Percentiles rank a stretch among this genome's conserved stretches.
Evolutionary conservation across 352 stramenopile genomes (phyloP).

Genomic region (Pythium phragmiticola): DNA sequence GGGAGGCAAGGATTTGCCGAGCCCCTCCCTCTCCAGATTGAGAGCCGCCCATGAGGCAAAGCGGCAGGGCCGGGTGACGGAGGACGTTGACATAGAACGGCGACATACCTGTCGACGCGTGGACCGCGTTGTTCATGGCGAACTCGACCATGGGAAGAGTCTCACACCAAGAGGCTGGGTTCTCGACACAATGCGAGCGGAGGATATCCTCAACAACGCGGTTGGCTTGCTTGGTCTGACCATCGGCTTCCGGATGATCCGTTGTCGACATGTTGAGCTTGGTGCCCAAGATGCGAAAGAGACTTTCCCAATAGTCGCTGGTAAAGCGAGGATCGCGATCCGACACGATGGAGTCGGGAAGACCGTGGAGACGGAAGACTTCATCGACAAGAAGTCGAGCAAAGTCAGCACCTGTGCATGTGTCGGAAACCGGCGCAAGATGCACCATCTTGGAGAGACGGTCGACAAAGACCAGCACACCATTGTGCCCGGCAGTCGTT

Average conservation of each 20-base stretch:
- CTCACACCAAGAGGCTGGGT: neutral
- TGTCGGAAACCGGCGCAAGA: neutral
- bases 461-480: constrained; percentile 16
- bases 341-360: constrained; percentile 3
- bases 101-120: constrained; percentile 7
- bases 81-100: constrained; percentile 24
- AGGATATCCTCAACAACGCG: constrained; percentile 22
- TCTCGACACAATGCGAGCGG: constrained; percentile 4
- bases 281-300: constrained; percentile 11
- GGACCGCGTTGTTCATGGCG: constrained; percentile 19
- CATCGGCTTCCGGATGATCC: constrained; percentile 22
- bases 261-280: constrained; percentile 21
- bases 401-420: neutral
- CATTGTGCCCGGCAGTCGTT: neutral
- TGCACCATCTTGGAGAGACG: constrained; percentile 24
- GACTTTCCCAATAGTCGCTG: constrained; percentile 5
- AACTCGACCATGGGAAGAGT: constrained; percentile 19
- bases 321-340: constrained; percentile 19
- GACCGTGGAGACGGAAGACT: constrained; percentile 7
- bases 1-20: constrained; percentile 13
- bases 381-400: constrained; percentile 10
- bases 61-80: constrained; percentile 9
- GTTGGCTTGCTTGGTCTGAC: constrained; percentile 13
- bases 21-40: constrained; percentile 16
- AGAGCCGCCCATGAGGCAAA: constrained; percentile 9